Percentiles rank a stretch among this genome's conserved stretches.
phyloP scores from a whole-genome alignment of 305 asterid species.

The Plantago lanceolata region DNA sequence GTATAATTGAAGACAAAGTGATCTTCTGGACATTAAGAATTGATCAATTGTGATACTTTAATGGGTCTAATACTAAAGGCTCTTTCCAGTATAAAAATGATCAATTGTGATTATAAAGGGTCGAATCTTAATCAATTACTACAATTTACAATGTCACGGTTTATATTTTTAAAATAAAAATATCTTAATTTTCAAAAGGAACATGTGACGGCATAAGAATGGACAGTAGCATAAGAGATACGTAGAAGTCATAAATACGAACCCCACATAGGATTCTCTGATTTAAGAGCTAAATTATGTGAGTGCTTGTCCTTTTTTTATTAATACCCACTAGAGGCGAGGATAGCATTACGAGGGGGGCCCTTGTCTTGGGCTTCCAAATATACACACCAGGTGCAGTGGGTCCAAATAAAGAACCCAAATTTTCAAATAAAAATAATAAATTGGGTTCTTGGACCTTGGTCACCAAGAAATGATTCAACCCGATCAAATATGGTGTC shows the following conservation, averaged over 20 bases:
- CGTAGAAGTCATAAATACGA: constrained; percentile 6
- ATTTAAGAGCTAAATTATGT: constrained; percentile 21
- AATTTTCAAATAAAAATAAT: not conserved
- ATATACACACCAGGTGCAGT: constrained; percentile 8
- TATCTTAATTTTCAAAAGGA: too few relatives aligned
- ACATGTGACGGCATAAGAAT: not conserved
- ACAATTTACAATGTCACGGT: too few relatives aligned
- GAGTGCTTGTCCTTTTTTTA: constrained; percentile 32
- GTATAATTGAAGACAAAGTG: too few relatives aligned
- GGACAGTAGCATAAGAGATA: not conserved
- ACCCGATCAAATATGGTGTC: not conserved
- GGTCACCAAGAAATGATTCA: constrained; percentile 27
- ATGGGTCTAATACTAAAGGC: too few relatives aligned
- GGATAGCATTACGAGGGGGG: constrained; percentile 26
- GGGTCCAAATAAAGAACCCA: constrained; percentile 18
- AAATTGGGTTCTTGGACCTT: constrained; percentile 15
- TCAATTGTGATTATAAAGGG: too few relatives aligned
- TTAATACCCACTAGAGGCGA: not conserved
- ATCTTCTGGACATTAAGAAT: too few relatives aligned
- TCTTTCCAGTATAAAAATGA: too few relatives aligned
- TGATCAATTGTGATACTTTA: too few relatives aligned
- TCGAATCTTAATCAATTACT: too few relatives aligned
- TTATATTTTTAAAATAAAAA: too few relatives aligned
- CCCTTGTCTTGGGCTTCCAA: constrained; percentile 22
- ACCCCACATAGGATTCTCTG: constrained; percentile 14